Conservation (phyloP, 2,329 filamentous ascomycete genomes). For the Grosmannia penicillata region DNA sequence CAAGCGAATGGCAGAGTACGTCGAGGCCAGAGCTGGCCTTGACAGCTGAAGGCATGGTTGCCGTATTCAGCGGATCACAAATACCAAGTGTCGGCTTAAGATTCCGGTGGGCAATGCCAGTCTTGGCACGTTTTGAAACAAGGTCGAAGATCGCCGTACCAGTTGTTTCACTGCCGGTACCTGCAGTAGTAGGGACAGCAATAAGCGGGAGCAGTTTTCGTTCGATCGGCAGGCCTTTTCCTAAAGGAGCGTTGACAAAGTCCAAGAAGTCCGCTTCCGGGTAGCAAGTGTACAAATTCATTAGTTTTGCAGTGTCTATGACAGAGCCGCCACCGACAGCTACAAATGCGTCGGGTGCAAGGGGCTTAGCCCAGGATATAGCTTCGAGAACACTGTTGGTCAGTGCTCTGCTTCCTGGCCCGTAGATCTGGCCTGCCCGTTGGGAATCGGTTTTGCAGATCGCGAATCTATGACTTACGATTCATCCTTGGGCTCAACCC, state of each 20-base stretch:
- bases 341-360: conserved; percentile 74
- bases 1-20: conserved; percentile 86
- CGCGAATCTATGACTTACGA: conserved; percentile 50
- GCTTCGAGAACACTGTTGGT: conserved; percentile 57
- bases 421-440: too few species aligned
- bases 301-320: conserved; percentile 95
- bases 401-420: too few species aligned
- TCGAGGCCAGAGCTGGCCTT: conserved; percentile 86
- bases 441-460: background rate
- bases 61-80: conserved; percentile 72
- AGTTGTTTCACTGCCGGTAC: conserved; percentile 85
- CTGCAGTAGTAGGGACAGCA: conserved; percentile 73
- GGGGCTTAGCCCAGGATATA: conserved; percentile 71
- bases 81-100: conserved; percentile 92
- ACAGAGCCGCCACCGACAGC: conserved; percentile 88
- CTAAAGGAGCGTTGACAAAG: conserved; percentile 92
- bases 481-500: conserved; percentile 87
- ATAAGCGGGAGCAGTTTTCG: conserved; percentile 60
- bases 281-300: conserved; percentile 90
- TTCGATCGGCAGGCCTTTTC: conserved; percentile 64
- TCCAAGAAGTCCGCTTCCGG: conserved; percentile 90
- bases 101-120: conserved; percentile 86
- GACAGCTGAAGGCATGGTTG: conserved; percentile 89
- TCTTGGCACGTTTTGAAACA: conserved; percentile 80
- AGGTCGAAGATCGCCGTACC: conserved; percentile 97